Evolutionary conservation across 768 basidiomycete genomes (phyloP), one percentile per base, ranked within the genome.

Genomic region (Leccinum boreale): DNA sequence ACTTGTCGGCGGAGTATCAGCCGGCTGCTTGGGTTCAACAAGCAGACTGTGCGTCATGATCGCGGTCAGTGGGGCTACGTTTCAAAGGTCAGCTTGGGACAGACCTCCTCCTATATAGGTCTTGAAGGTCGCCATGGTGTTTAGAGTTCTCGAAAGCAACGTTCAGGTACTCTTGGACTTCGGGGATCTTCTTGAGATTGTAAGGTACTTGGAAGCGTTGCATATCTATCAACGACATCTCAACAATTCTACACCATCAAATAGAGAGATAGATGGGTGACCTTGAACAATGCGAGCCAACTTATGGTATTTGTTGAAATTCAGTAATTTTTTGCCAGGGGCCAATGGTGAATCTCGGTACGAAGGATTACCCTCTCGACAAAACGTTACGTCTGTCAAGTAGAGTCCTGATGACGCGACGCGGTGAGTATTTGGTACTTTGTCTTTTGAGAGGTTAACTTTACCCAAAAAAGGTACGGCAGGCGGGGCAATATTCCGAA

Each of bases 291-390:
- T 93, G 66, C 86, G 80, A 33, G 89, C 89, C 58, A 95, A 80
- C 70, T 92, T 96, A 67, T 90, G 89, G 66, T 97, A 98, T 73
- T 97, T 96, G 73, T 95, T 96, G 68, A 97, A 94, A 74, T 99
- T 99, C 70, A 98, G 80, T 39, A 99, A 75, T 65, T 86, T 90
- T 73, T 91, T 87, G 58, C 81, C 81, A 1, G 88, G 79, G 54
- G 85, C 85, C 56, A 84, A 72, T 0, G 94, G 90, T 5, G 94
- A 91, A 15, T 85, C 82, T 62, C 96, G 83, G 64, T 88, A 79
- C 14, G 90, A 88, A 15, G 92, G 89, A 70, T 98, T 98, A 19
- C 96, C 96, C 67, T 98, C 96, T 42, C 90, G 85, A 69, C 93
- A 96, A 74, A 98, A 98, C 6, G 94, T 98, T 58, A 97, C 81